Evolutionary conservation across 192 early-diverging fungal genomes (phyloP), one percentile per base, ranked within the genome.

Genomic region (Backusella macrospora): DNA sequence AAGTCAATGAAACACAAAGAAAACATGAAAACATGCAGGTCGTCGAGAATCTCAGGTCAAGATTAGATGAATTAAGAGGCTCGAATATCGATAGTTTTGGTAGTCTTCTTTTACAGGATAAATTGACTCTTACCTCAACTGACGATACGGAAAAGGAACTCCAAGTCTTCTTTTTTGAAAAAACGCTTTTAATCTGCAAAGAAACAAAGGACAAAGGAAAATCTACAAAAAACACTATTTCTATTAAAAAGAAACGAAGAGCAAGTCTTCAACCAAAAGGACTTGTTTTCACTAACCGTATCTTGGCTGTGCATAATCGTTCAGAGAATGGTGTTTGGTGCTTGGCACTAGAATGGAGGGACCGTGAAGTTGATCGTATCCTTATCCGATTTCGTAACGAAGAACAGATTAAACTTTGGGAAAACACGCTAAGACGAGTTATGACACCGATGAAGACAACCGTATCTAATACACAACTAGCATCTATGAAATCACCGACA

Each of bases 31-130:
- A 99, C 81, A 83, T 87, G 68, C 81, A 86, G 12, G 87, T 92
- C 12, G 94, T 95, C 65, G 78, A 88, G 40, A 95, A 95, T 46
- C 81, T 99, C 26, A 87, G 92, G 78, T 83, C 88, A 46, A 89
- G 91, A 39, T 90, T 99, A 39, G 94, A 96, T 72, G 94, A 98
- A 80, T 96, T 95, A 93, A 95, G 97, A 86, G 93, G 92, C 44
- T 86, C 95, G 62, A 82, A 88, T 52, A 87, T 92, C n/a, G 76
- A 85, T 3, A 88, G 87, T 18, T 96, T 95, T 86, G 96, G 96
- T 38, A 77, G 87, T 7, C 85, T 99, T 29, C 85, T 93, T 62
- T 85, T 99, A 40, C 88, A 91, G 67, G 98, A 98, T 75, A 90
- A 90, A 49, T 93, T 99, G 73, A 80, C 89, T 66, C 94, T 98